Conservation (phyloP, 495 filamentous ascomycete species). For the Wilcoxina mikolae region DNA sequence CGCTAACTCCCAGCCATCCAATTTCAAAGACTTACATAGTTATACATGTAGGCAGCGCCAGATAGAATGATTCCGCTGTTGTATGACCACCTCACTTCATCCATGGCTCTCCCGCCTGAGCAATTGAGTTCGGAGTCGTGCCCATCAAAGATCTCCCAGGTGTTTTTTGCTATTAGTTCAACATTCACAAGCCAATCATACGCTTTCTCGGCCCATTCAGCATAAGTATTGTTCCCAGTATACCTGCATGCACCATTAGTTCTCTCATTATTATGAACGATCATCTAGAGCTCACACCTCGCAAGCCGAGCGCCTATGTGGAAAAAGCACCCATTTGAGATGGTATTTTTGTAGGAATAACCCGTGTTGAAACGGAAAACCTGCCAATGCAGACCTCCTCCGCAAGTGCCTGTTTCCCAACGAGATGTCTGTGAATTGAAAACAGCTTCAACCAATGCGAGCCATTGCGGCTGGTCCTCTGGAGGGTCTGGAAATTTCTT, state of each 20-base stretch:
- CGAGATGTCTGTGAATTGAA: conserved; percentile 58
- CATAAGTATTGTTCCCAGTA: conserved; percentile 57
- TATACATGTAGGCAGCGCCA: conserved; percentile 56
- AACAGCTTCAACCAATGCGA: conserved; percentile 62
- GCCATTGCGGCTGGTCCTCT: conserved; percentile 47
- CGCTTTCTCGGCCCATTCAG: conserved; percentile 50
- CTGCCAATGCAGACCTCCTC: conserved; percentile 74
- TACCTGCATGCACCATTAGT: conserved; percentile 33
- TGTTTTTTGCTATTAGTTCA: conserved; percentile 39
- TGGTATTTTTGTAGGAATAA: conserved; percentile 56
- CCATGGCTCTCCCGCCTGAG: background rate
- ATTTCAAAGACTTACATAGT: conserved; percentile 40
- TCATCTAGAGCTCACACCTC: conserved; percentile 19
- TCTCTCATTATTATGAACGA: background rate
- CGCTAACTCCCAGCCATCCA: too few relatives aligned
- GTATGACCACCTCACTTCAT: conserved; percentile 41
- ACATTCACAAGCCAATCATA: conserved; percentile 50
- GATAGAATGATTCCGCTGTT: conserved; percentile 53
- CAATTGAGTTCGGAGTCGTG: conserved; percentile 32
- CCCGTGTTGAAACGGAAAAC: conserved; percentile 67
- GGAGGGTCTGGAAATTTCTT: conserved; percentile 54
- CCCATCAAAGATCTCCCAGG: conserved; percentile 47
- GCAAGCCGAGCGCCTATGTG: conserved; percentile 57
- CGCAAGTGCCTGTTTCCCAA: conserved; percentile 47
- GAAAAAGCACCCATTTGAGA: conserved; percentile 54